phyloP scores from a whole-genome alignment of 2,329 filamentous ascomycete genomes.

The Aspergillus sp. region DNA sequence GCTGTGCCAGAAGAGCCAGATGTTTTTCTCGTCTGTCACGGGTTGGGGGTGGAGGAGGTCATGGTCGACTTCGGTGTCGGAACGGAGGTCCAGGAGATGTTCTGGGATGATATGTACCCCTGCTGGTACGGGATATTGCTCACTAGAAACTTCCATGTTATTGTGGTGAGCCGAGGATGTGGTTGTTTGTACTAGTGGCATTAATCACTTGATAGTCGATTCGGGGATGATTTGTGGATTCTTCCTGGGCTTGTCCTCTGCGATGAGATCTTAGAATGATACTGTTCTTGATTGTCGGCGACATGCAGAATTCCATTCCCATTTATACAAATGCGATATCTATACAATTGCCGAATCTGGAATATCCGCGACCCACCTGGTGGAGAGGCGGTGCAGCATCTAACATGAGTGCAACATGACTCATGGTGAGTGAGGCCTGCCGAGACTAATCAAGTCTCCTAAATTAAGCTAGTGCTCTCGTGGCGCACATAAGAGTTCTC shows the following conservation, averaged over 20 bases:
- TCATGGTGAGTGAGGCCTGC: neutral
- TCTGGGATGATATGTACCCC: neutral
- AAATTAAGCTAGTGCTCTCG: neutral
- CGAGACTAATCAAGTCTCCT: neutral
- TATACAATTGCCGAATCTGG: neutral
- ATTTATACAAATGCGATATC: neutral
- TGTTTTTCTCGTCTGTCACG: conserved; percentile 4
- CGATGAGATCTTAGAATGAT: fast-evolving
- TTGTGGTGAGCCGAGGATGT: neutral
- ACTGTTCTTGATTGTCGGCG: neutral
- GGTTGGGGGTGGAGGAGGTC: neutral
- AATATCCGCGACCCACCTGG: neutral
- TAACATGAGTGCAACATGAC: neutral
- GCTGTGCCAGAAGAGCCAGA: conserved; percentile 9
- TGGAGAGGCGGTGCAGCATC: neutral
- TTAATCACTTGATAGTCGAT: neutral
- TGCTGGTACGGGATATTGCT: neutral
- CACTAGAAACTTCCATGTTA: neutral
- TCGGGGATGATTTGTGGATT: neutral
- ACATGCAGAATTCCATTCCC: neutral
- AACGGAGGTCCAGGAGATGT: neutral
- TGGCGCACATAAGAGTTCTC: neutral
- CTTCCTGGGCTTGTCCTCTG: neutral
- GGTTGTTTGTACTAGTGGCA: neutral
- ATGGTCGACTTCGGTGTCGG: conserved; percentile 1